Evolutionary conservation across 148 eudicot species (phyloP).

Genomic region (Agrostemma githago): DNA sequence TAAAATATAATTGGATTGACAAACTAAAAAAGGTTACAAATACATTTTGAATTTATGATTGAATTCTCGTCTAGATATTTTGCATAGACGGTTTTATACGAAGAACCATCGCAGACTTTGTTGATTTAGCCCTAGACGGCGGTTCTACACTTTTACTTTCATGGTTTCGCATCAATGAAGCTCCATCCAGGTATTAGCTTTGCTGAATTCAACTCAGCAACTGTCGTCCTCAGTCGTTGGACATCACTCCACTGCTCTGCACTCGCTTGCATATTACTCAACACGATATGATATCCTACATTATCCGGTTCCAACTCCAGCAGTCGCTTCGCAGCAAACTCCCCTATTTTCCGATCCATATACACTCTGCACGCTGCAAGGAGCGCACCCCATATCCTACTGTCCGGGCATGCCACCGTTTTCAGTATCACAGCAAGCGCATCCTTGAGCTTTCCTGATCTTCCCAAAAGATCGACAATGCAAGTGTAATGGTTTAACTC

Average conservation of each 20-base stretch:
- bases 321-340: constrained; percentile 35
- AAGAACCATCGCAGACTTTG: too few relatives aligned
- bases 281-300: constrained; percentile 35
- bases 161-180: constrained; percentile 30
- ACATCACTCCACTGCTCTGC: constrained; percentile 42
- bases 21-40: too few relatives aligned
- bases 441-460: constrained; percentile 37
- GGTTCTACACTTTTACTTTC: too few relatives aligned
- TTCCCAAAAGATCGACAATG: constrained; percentile 39
- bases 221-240: constrained; percentile 23
- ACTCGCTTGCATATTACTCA: constrained; percentile 43
- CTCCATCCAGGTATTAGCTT: constrained; percentile 61
- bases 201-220: constrained; percentile 26
- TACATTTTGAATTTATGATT: too few relatives aligned
- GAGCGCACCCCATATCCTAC: constrained; percentile 45
- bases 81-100: too few relatives aligned
- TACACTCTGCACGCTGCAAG: constrained; percentile 41
- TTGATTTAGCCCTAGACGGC: too few relatives aligned
- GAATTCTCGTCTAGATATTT: too few relatives aligned
- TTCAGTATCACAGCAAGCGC: constrained; percentile 35
- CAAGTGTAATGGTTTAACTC: constrained; percentile 45
- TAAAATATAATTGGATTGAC: too few relatives aligned
- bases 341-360: constrained; percentile 33
- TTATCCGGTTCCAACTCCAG: constrained; percentile 34
- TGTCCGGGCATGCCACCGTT: constrained; percentile 36